These are phyloP conservation scores for Gossypioides kirkii DNA, from an alignment of 345 rosid species.

Conservation along the genomic window DNA sequence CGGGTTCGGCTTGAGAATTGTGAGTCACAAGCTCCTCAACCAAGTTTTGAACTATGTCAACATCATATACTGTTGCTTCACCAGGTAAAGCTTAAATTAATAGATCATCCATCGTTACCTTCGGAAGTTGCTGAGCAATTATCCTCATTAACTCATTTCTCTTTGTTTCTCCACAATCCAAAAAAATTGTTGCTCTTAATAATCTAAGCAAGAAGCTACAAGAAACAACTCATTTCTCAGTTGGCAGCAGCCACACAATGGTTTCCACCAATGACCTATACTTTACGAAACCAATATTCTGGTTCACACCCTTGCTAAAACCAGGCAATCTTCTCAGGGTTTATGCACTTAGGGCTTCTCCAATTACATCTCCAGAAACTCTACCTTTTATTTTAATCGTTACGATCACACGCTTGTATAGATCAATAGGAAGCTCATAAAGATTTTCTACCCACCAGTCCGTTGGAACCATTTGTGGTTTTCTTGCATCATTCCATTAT, in stretches of 20 bases:
- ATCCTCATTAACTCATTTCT: constrained; percentile 41
- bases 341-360: constrained; percentile 60
- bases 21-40: constrained; percentile 37
- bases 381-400: constrained; percentile 46
- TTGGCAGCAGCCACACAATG: constrained; percentile 49
- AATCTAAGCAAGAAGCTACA: constrained; percentile 56
- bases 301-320: constrained; percentile 44
- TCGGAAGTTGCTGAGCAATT: constrained; percentile 51
- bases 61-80: constrained; percentile 38
- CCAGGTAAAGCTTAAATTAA: constrained; percentile 40
- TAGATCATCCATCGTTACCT: constrained; percentile 43
- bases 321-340: constrained; percentile 53
- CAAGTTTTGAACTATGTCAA: constrained; percentile 51
- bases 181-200: constrained; percentile 38
- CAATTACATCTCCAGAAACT: constrained; percentile 47
- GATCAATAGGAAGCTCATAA: constrained; percentile 60
- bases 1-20: constrained; percentile 15
- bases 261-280: constrained; percentile 45
- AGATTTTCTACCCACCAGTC: constrained; percentile 92
- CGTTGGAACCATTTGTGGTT: constrained; percentile 51
- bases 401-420: constrained; percentile 48
- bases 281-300: constrained; percentile 38
- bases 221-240: constrained; percentile 43
- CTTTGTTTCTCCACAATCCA: constrained; percentile 43
- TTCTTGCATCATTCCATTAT: constrained; percentile 49